Evolutionary conservation across 2,329 filamentous ascomycete species (phyloP).

Genomic region (Venturia aucupariae): DNA sequence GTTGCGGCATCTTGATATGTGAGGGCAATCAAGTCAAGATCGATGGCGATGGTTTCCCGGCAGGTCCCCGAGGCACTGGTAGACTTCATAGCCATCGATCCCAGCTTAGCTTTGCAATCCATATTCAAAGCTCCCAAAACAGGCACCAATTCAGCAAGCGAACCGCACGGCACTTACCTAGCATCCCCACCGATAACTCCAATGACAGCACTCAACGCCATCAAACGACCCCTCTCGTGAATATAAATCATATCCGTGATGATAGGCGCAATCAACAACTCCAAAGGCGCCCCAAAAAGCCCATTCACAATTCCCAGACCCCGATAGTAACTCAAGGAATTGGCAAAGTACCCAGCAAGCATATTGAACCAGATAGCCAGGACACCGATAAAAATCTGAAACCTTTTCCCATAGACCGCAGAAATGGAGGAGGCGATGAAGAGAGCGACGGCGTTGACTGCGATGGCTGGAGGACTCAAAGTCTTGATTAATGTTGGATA

Average conservation of each 20-base stretch:
- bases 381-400: conserved; percentile 30
- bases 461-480: conserved; percentile 9
- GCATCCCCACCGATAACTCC: conserved; percentile 9
- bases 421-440: conserved; percentile 12
- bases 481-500: conserved; percentile 1
- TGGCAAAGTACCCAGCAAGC: conserved; percentile 33
- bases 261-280: conserved; percentile 18
- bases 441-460: conserved; percentile 5
- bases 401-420: conserved; percentile 27
- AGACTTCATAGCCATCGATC: background rate
- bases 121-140: too few relatives aligned
- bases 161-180: background rate
- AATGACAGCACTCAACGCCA: conserved; percentile 10
- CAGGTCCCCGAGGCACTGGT: too few relatives aligned
- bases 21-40: background rate
- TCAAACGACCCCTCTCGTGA: conserved; percentile 16
- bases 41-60: background rate
- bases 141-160: background rate
- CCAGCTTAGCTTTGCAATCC: too few relatives aligned
- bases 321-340: conserved; percentile 16
- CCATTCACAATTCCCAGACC: conserved; percentile 30
- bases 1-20: background rate
- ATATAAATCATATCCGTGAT: conserved; percentile 19
- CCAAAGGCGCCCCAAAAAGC: conserved; percentile 17
- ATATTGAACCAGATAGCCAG: conserved; percentile 28